Evolutionary conservation across 768 basidiomycete species (phyloP), one percentile per base, ranked within the genome.

Genomic region (Boletus subcaerulescens): DNA sequence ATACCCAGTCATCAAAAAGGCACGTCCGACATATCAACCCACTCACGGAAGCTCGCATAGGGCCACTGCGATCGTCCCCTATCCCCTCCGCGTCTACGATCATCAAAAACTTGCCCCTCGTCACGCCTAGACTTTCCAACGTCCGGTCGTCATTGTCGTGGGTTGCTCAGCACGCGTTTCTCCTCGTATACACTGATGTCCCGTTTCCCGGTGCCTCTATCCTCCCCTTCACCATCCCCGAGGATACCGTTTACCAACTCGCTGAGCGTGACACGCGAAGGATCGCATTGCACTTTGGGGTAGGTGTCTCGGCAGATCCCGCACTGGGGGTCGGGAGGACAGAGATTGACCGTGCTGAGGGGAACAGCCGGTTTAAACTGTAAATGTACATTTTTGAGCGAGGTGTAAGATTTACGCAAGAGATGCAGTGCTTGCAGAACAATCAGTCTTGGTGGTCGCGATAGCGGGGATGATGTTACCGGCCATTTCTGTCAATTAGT

Each of bases 401-500:
- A 70, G 35, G 75, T 64, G 64, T 86, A 82, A 13, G 79, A 81
- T 61, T 80, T 82, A 36, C 84, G 86, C 35, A 98, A 77, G 41
- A 97, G 77, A 53, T 93, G 88, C 20, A 98, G 74, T 0, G 94
- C 90, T 69, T 98, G 95, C n/a, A n/a, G 79, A 22, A 98, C 94
- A 66, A 98, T 93, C 38, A 96, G 76, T 0, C 96, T 99, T 99
- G 22, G 97, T 99, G 4, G 97, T 99, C 5, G 97, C 97, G 63
- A 99, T 98, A 2, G 97, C 97, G 7, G 97, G 97, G 59, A 98
- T 99, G 64, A 99, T 98, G 72, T 99, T 99, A 11, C 97, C 97
- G 0, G 97, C 97, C 92, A 98, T 98, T 73, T 98, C 95, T 96
- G 69, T 20, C 22, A 2, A 17, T 14, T n/a, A n/a, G 17, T 3